These are phyloP conservation scores for Sclerotinia subarctica DNA, from an alignment of 2,329 filamentous ascomycete species.

Conservation along the genomic window DNA sequence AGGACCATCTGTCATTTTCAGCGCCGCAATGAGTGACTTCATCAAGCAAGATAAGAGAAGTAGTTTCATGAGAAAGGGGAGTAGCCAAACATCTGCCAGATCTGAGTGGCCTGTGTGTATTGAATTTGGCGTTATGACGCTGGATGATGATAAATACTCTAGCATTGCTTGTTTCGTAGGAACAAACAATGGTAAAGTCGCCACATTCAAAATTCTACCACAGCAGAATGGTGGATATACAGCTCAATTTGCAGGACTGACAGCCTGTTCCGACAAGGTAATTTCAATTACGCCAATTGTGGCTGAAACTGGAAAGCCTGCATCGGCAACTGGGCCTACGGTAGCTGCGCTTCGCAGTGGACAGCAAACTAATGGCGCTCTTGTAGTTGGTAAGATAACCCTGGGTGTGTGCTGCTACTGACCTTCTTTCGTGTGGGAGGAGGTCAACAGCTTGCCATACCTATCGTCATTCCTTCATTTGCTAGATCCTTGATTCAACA, in stretches of 20 bases:
- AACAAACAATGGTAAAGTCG: conserved; percentile 77
- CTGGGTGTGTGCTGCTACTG: neutral
- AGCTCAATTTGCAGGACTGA: conserved; percentile 67
- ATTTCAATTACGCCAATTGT: conserved; percentile 78
- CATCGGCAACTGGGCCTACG: conserved; percentile 68
- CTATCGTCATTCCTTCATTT: neutral
- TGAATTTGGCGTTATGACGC: conserved; percentile 89
- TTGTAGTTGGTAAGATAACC: conserved; percentile 64
- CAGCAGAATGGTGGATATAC: conserved; percentile 65
- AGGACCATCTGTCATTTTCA: conserved; percentile 80
- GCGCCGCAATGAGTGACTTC: conserved; percentile 68
- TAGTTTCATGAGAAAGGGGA: conserved; percentile 63
- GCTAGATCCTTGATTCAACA: too few species aligned
- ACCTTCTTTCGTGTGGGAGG: neutral
- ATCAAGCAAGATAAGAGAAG: conserved; percentile 71
- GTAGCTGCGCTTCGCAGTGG: conserved; percentile 78
- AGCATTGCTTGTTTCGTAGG: conserved; percentile 92
- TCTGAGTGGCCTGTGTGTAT: conserved; percentile 76
- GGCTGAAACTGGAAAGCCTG: conserved; percentile 70
- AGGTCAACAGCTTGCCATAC: neutral
- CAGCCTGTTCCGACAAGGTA: conserved; percentile 64
- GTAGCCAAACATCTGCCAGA: conserved; percentile 47
- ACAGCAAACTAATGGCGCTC: conserved; percentile 69
- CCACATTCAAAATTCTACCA: conserved; percentile 88
- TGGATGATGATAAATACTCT: conserved; percentile 93